Percentiles rank a stretch among this genome's conserved stretches.
Conservation (phyloP, 1,139 yeast genomes). For the Lodderomyces elongisporus region DNA sequence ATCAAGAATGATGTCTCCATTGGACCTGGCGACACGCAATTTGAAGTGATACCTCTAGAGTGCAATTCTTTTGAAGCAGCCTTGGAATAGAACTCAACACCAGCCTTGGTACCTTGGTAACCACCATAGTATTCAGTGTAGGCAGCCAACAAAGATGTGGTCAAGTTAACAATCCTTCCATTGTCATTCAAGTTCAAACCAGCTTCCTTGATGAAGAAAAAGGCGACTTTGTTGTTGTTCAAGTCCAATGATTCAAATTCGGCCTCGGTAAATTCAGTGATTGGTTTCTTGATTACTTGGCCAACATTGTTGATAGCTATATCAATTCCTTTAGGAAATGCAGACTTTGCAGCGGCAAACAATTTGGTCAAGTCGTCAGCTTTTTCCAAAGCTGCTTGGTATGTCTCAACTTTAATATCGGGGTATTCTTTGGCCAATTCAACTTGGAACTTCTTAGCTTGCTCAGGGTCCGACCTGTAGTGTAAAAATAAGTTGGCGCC, state of each 20-base stretch:
- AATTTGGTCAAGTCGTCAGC: slow-evolving; percentile 40
- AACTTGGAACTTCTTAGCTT: slow-evolving; percentile 37
- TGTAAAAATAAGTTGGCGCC: slow-evolving; percentile 57
- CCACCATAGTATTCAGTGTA: slow-evolving; percentile 53
- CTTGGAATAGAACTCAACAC: slow-evolving; percentile 56
- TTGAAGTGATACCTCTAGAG: slow-evolving; percentile 46
- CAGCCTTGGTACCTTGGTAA: slow-evolving; percentile 59
- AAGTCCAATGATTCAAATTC: slow-evolving; percentile 53
- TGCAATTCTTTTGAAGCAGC: slow-evolving; percentile 55
- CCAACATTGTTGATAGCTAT: slow-evolving; percentile 66
- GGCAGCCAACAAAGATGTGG: slow-evolving; percentile 64
- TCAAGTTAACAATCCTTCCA: slow-evolving; percentile 54
- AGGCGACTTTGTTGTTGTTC: slow-evolving; percentile 56
- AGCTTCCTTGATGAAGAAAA: slow-evolving; percentile 57
- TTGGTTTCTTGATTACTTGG: slow-evolving; percentile 57
- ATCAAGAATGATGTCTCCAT: slow-evolving; percentile 70
- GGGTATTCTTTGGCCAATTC: slow-evolving; percentile 26
- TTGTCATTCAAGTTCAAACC: slow-evolving; percentile 44
- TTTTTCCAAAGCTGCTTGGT: slow-evolving; percentile 42
- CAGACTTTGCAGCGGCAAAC: slow-evolving; percentile 41
- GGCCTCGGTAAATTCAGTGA: slow-evolving; percentile 42
- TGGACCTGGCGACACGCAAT: slow-evolving; percentile 65
- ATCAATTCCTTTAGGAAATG: slow-evolving; percentile 48
- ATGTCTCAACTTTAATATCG: slow-evolving; percentile 39
- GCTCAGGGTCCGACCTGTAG: slow-evolving; percentile 44